phyloP scores from a whole-genome alignment of 2,329 filamentous ascomycete species.

The Colletotrichum lini region DNA sequence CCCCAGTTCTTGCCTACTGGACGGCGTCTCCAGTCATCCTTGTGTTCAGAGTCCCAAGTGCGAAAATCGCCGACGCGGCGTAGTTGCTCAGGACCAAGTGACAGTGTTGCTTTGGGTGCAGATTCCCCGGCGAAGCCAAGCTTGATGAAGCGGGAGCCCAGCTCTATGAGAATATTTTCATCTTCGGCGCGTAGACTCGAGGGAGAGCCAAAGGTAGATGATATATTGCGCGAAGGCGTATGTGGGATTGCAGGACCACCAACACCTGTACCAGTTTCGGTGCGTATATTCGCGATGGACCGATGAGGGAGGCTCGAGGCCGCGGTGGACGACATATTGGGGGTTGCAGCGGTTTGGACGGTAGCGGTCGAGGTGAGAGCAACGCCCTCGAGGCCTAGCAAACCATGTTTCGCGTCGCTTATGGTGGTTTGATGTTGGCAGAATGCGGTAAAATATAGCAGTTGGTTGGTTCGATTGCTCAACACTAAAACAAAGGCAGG shows the following conservation, averaged over 20 bases:
- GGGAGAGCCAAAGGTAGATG: constrained; percentile 71
- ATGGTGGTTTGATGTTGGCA: background rate
- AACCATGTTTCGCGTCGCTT: constrained; percentile 2
- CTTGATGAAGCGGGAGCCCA: constrained; percentile 84
- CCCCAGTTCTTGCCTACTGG: constrained; percentile 71
- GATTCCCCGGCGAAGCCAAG: constrained; percentile 91
- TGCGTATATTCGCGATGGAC: constrained; percentile 70
- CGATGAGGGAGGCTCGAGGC: constrained; percentile 68
- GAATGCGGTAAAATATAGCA: background rate
- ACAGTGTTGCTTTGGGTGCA: constrained; percentile 77
- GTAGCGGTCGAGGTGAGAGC: constrained; percentile 5
- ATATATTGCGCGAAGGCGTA: constrained; percentile 70
- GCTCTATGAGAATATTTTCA: constrained; percentile 85
- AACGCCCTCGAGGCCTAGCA: background rate
- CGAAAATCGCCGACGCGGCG: constrained; percentile 87
- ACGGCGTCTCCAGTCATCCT: constrained; percentile 62
- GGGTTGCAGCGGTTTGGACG: constrained; percentile 6
- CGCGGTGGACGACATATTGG: constrained; percentile 52
- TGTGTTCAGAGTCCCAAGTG: constrained; percentile 72
- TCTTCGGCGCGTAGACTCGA: constrained; percentile 81
- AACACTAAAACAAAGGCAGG: too few relatives aligned
- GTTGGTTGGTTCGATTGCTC: background rate
- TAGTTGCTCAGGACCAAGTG: constrained; percentile 82
- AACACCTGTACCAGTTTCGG: constrained; percentile 52
- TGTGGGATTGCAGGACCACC: constrained; percentile 65